Percentiles rank a stretch among this genome's conserved stretches.
Conservation (phyloP, 2,329 filamentous ascomycete genomes). For the Epichloe coenophiala region DNA sequence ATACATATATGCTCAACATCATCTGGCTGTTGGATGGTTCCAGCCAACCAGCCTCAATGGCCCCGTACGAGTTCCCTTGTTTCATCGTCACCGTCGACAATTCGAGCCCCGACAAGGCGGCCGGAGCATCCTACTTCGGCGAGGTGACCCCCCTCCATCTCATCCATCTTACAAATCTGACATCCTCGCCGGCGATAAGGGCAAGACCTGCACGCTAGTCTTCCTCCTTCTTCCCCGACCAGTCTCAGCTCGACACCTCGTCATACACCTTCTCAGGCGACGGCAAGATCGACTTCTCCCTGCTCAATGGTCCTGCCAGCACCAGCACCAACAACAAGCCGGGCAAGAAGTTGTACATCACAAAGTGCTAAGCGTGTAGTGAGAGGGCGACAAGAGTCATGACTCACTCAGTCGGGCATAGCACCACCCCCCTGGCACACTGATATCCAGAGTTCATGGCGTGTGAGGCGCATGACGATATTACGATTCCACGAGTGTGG, state of each 20-base stretch:
- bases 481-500: not conserved
- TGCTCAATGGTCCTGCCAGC: conserved; percentile 31
- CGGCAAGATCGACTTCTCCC: conserved; percentile 40
- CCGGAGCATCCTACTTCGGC: conserved; percentile 42
- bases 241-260: conserved; percentile 44
- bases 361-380: conserved; percentile 13
- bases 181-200: conserved; percentile 37
- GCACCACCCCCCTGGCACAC: too few relatives aligned
- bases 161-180: conserved; percentile 57
- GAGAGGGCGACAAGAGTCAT: not conserved
- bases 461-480: not conserved
- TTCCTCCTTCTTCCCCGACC: conserved; percentile 45
- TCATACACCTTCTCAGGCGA: conserved; percentile 33
- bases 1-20: too few relatives aligned
- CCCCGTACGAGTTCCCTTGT: conserved; percentile 40
- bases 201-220: conserved; percentile 47
- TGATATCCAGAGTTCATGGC: not conserved
- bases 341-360: conserved; percentile 25
- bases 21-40: too few relatives aligned
- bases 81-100: conserved; percentile 49
- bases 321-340: conserved; percentile 39
- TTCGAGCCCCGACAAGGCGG: conserved; percentile 33
- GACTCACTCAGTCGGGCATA: not conserved
- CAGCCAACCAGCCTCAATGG: too few relatives aligned
- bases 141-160: conserved; percentile 35